phyloP scores from a whole-genome alignment of 805 yeast species.

The Kazachstania psychrophila region DNA sequence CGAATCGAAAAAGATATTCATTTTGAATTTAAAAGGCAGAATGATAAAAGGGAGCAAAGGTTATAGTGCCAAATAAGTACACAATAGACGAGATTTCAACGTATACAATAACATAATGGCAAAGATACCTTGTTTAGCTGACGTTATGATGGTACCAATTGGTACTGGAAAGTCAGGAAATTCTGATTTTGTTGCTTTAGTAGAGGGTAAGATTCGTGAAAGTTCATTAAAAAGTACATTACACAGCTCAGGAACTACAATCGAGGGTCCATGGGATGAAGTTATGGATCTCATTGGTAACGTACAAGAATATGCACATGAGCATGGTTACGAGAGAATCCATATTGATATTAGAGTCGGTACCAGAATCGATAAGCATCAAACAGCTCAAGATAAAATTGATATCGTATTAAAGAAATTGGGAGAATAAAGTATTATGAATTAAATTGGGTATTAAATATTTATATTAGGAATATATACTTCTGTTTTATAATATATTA shows the following conservation, averaged over 20 bases:
- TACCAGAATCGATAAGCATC: conserved; percentile 67
- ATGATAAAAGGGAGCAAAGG: neutral
- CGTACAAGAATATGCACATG: conserved; percentile 64
- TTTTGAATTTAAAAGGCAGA: too few species aligned
- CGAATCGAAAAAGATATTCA: too few species aligned
- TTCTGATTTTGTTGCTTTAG: conserved; percentile 66
- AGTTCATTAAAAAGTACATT: conserved; percentile 57
- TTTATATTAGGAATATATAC: too few species aligned
- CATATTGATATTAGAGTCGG: conserved; percentile 85
- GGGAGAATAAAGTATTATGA: neutral
- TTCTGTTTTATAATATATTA: too few species aligned
- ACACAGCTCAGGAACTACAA: conserved; percentile 89
- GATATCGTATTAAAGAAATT: conserved; percentile 49
- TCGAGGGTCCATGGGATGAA: conserved; percentile 87
- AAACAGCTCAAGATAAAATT: conserved; percentile 64
- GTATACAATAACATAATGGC: too few species aligned
- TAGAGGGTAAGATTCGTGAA: conserved; percentile 53
- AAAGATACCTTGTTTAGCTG: conserved; percentile 62
- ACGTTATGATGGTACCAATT: conserved; percentile 77
- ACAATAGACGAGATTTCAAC: too few species aligned
- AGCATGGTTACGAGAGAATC: conserved; percentile 62
- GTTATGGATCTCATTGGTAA: conserved; percentile 73
- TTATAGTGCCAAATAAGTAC: too few species aligned
- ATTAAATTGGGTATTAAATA: neutral
- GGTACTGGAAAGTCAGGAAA: conserved; percentile 76